Evolutionary conservation across 2,329 filamentous ascomycete genomes (phyloP).

Genomic region (Phialocephala subalpina): DNA sequence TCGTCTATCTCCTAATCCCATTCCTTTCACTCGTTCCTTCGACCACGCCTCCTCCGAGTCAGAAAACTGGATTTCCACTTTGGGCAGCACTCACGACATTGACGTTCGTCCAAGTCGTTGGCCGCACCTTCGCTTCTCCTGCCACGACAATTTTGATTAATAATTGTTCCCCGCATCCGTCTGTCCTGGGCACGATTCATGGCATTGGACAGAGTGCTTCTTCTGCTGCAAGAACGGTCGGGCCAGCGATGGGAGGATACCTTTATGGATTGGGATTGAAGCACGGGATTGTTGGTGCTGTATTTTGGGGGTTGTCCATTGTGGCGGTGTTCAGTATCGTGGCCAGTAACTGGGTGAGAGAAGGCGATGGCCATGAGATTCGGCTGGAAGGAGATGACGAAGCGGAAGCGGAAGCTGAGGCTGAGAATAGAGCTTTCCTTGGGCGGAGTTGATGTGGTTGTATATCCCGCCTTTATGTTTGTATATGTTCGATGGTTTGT

Average conservation of each 20-base stretch:
- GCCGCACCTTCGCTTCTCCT: constrained; percentile 72
- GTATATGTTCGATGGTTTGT: neutral
- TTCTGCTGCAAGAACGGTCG: constrained; percentile 65
- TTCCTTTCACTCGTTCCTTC: constrained; percentile 73
- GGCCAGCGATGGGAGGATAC: constrained; percentile 66
- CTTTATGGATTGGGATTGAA: constrained; percentile 67
- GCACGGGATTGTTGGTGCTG: constrained; percentile 60
- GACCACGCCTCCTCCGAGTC: constrained; percentile 36
- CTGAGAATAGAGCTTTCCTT: constrained; percentile 32
- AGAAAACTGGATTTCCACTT: constrained; percentile 40
- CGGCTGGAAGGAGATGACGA: constrained; percentile 68
- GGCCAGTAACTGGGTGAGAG: constrained; percentile 62
- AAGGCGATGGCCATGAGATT: constrained; percentile 72
- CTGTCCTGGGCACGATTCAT: constrained; percentile 65
- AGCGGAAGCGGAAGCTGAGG: constrained; percentile 43
- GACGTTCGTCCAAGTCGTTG: constrained; percentile 73
- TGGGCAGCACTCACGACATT: constrained; percentile 38
- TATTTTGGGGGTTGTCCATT: constrained; percentile 53
- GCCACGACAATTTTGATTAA: constrained; percentile 68
- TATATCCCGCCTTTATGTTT: neutral
- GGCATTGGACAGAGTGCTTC: constrained; percentile 65
- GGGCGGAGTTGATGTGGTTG: neutral
- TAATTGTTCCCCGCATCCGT: constrained; percentile 66
- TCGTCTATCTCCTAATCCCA: constrained; percentile 74
- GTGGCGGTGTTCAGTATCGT: constrained; percentile 59